These are phyloP conservation scores for Typha latifolia DNA, from an alignment of 176 grass and related monocot species.

Conservation along the genomic window DNA sequence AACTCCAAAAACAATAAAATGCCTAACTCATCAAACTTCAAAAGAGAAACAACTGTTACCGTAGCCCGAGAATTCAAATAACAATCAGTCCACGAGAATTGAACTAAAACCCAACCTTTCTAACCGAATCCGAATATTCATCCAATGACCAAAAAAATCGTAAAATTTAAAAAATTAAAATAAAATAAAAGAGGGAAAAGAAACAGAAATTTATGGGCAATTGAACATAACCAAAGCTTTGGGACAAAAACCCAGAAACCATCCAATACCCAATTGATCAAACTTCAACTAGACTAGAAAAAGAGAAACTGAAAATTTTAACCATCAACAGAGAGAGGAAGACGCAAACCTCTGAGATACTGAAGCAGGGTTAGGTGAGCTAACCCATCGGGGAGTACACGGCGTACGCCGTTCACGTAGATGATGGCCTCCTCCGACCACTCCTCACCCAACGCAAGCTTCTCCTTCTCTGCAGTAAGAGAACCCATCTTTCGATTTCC, in stretches of 20 bases:
- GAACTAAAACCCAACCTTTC: too few relatives aligned
- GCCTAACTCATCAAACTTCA: too few relatives aligned
- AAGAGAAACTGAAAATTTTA: neutral
- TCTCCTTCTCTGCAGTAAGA: conserved; percentile 40
- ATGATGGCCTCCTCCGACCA: conserved; percentile 79
- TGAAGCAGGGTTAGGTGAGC: conserved; percentile 90
- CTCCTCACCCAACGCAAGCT: conserved; percentile 17
- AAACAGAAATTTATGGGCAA: neutral
- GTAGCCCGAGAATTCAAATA: too few relatives aligned
- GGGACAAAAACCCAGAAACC: neutral
- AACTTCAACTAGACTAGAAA: neutral
- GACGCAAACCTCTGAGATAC: conserved; percentile 66
- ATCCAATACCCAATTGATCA: neutral
- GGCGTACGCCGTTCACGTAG: conserved; percentile 87
- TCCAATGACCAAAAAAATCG: too few relatives aligned
- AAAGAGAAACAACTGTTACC: too few relatives aligned
- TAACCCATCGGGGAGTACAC: conserved; percentile 71
- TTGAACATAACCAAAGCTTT: neutral
- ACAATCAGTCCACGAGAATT: too few relatives aligned
- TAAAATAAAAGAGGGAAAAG: neutral
- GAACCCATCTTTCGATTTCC: conserved; percentile 48
- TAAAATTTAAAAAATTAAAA: neutral
- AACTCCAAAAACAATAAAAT: too few relatives aligned
- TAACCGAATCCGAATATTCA: too few relatives aligned
- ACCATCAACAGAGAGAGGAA: neutral